Percentiles rank a stretch among this genome's conserved stretches.
Evolutionary conservation across 805 yeast genomes (phyloP).

Genomic region (Zygotorulaspora sp.): DNA sequence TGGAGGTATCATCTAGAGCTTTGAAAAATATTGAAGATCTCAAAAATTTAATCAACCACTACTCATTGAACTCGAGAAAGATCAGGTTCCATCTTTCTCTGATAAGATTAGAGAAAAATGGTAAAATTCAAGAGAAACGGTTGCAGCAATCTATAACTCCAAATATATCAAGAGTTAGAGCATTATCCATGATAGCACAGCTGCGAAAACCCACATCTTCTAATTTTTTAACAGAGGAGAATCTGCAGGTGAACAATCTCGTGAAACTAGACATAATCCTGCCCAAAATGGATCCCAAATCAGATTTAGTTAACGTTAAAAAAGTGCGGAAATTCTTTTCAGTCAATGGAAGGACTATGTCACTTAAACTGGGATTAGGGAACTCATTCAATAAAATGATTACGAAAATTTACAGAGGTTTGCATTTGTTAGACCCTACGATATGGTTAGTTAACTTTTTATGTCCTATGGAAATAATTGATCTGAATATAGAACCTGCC

Average conservation of each 20-base stretch:
- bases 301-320: slow-evolving; percentile 22
- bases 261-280: slow-evolving; percentile 23
- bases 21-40: slow-evolving; percentile 26
- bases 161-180: slow-evolving; percentile 14
- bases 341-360: slow-evolving; percentile 36
- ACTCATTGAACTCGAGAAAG: slow-evolving; percentile 30
- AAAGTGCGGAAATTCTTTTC: slow-evolving; percentile 29
- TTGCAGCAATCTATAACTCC: slow-evolving; percentile 16
- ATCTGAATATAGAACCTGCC: slow-evolving; percentile 44
- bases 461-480: slow-evolving; percentile 24
- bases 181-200: slow-evolving; percentile 12
- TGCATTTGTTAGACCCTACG: slow-evolving; percentile 29
- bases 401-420: slow-evolving; percentile 22
- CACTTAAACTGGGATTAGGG: slow-evolving; percentile 33
- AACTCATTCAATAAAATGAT: slow-evolving; percentile 26
- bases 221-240: slow-evolving; percentile 17
- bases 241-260: slow-evolving; percentile 10
- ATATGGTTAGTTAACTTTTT: slow-evolving; percentile 37
- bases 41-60: slow-evolving; percentile 28
- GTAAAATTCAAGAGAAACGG: slow-evolving; percentile 15
- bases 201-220: slow-evolving; percentile 10
- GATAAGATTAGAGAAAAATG: slow-evolving; percentile 21
- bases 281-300: slow-evolving; percentile 36
- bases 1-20: slow-evolving; percentile 29
- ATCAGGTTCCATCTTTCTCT: slow-evolving; percentile 33